Percentiles rank a stretch among this genome's conserved stretches.
Conservation (phyloP, 2,329 filamentous ascomycete species). For the Ceratocystis destructans region DNA sequence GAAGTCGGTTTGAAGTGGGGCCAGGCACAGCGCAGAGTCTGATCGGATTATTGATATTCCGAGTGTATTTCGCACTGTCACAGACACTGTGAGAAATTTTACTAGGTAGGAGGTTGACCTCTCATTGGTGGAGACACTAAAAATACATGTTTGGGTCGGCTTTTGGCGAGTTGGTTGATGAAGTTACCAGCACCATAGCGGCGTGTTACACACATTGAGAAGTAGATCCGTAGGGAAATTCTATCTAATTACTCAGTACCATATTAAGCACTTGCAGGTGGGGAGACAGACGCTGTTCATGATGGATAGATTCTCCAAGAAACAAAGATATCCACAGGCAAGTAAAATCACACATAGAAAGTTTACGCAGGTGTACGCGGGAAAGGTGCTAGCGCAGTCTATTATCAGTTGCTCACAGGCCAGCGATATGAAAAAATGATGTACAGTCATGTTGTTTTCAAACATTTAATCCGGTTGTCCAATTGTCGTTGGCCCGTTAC, state of each 20-base stretch:
- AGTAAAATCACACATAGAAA: background rate
- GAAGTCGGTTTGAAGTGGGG: constrained; percentile 18
- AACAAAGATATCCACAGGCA: background rate
- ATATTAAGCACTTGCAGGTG: too few relatives aligned
- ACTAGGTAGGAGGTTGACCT: background rate
- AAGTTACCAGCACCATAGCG: too few relatives aligned
- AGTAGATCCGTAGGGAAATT: too few relatives aligned
- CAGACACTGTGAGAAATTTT: background rate
- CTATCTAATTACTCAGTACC: too few relatives aligned
- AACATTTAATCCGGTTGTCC: constrained; percentile 13
- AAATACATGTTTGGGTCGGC: too few relatives aligned
- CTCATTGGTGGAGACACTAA: constrained; percentile 4
- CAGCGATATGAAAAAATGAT: constrained; percentile 18
- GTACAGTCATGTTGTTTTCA: constrained; percentile 15
- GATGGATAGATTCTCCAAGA: too few relatives aligned
- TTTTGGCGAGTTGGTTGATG: too few relatives aligned
- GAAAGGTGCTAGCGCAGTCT: constrained; percentile 16
- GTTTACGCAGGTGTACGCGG: background rate
- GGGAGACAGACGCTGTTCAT: too few relatives aligned
- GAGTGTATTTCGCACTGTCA: background rate
- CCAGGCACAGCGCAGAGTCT: constrained; percentile 14
- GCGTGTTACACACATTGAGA: too few relatives aligned
- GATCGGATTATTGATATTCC: constrained; percentile 12
- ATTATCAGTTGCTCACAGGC: constrained; percentile 11
- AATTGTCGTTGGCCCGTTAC: constrained; percentile 21